Percentiles rank a stretch among this genome's conserved stretches.
phyloP scores from a whole-genome alignment of 2,329 filamentous ascomycete species.

The Diaporthe aspalathi region DNA sequence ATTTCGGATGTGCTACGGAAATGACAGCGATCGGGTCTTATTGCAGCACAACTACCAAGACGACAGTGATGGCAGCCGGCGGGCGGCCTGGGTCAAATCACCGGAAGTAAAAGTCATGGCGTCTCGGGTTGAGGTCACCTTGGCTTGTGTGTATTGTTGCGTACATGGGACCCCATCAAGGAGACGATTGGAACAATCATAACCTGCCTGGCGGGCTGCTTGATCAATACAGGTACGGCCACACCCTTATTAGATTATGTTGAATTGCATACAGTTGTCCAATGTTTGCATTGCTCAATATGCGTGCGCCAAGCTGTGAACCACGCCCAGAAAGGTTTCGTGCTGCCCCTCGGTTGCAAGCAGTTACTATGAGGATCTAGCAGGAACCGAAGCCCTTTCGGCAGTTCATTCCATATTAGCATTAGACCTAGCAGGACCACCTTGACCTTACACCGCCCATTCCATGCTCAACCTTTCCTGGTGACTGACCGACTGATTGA shows the following conservation, averaged over 20 bases:
- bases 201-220: not conserved
- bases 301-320: not conserved
- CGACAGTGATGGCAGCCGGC: not conserved
- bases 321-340: not conserved
- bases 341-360: not conserved
- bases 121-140: slow-evolving; percentile 23
- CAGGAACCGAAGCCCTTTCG: not conserved
- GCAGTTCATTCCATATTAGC: slow-evolving; percentile 36
- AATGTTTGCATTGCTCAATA: not conserved
- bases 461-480: slow-evolving; percentile 2
- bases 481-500: slow-evolving; percentile 14
- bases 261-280: too few species aligned
- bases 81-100: not conserved
- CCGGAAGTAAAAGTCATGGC: slow-evolving; percentile 33
- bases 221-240: not conserved
- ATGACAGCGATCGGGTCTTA: not conserved
- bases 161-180: not conserved
- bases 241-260: not conserved
- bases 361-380: too few species aligned
- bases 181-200: not conserved
- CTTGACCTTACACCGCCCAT: slow-evolving; percentile 16
- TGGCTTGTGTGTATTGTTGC: not conserved
- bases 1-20: not conserved
- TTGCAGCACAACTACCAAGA: not conserved
- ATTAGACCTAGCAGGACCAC: slow-evolving; percentile 34